Conservation (phyloP, 2,329 filamentous ascomycete species). For the Apiospora hydei region DNA sequence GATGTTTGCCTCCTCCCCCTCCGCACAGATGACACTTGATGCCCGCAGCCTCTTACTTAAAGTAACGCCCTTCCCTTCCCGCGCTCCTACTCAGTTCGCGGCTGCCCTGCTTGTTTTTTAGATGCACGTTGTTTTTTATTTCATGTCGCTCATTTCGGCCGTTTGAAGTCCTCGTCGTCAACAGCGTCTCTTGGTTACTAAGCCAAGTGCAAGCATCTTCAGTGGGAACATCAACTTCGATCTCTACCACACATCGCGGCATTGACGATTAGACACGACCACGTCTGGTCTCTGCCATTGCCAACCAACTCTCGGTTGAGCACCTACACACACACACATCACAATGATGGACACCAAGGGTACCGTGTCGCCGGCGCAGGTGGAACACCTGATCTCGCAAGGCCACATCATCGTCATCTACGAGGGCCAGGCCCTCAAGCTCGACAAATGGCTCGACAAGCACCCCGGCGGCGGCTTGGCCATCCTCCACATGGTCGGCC, state of each 20-base stretch:
- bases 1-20: not conserved
- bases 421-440: conserved; percentile 60
- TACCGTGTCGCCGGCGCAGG: conserved; percentile 51
- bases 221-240: not conserved
- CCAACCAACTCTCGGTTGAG: not conserved
- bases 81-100: not conserved
- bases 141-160: not conserved
- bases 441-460: conserved; percentile 64
- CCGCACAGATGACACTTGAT: not conserved
- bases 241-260: not conserved
- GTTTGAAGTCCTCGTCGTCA: not conserved
- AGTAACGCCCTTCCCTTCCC: conserved; percentile 5
- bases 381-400: conserved; percentile 61
- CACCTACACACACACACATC: not conserved
- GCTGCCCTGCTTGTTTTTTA: not conserved
- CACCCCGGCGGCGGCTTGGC: conserved; percentile 67
- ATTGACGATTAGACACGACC: not conserved
- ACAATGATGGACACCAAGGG: conserved; percentile 45
- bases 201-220: not conserved
- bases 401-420: conserved; percentile 64
- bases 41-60: not conserved
- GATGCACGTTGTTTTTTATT: not conserved
- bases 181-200: not conserved
- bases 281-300: not conserved
- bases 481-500: conserved; percentile 67